A percentile compares a stretch with the other conserved stretches of the same genome.
Conservation (phyloP, 140 eudicot species). For the Flaveria floridana region DNA sequence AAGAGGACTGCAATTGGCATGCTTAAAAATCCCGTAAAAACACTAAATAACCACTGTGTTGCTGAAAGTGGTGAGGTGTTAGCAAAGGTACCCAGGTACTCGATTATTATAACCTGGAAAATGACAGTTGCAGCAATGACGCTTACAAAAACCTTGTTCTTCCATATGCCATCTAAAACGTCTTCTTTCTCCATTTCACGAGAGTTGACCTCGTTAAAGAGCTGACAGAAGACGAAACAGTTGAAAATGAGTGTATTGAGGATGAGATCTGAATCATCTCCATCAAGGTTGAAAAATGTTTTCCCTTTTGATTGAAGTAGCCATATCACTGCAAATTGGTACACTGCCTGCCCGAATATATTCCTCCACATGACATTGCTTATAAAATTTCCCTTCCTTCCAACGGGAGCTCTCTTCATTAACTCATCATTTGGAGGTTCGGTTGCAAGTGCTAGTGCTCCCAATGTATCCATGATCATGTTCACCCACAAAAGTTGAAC, state of each 20-base stretch:
- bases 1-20: conserved; percentile 81
- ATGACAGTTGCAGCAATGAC: conserved; percentile 64
- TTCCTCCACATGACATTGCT: conserved; percentile 97
- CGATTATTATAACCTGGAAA: conserved; percentile 77
- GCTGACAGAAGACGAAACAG: conserved; percentile 96
- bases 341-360: conserved; percentile 80
- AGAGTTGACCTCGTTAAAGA: conserved; percentile 88
- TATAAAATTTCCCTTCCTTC: conserved; percentile 81
- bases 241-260: conserved; percentile 92
- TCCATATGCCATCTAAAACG: conserved; percentile 71
- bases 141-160: conserved; percentile 74
- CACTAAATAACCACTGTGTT: conserved; percentile 62
- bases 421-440: conserved; percentile 96
- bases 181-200: conserved; percentile 87
- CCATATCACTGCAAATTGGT: conserved; percentile 87
- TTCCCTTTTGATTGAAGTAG: conserved; percentile 72
- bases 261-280: conserved; percentile 52
- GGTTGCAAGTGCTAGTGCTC: conserved; percentile 96
- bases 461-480: conserved; percentile 98
- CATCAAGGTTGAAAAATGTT: conserved; percentile 50
- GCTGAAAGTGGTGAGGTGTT: conserved; percentile 71
- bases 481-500: conserved; percentile 99
- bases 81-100: conserved; percentile 87
- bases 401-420: conserved; percentile 89
- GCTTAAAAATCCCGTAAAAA: conserved; percentile 69